These are phyloP conservation scores for Blastobotrys ciferrii DNA, from an alignment of 1,139 yeast species.

Conservation along the genomic window DNA sequence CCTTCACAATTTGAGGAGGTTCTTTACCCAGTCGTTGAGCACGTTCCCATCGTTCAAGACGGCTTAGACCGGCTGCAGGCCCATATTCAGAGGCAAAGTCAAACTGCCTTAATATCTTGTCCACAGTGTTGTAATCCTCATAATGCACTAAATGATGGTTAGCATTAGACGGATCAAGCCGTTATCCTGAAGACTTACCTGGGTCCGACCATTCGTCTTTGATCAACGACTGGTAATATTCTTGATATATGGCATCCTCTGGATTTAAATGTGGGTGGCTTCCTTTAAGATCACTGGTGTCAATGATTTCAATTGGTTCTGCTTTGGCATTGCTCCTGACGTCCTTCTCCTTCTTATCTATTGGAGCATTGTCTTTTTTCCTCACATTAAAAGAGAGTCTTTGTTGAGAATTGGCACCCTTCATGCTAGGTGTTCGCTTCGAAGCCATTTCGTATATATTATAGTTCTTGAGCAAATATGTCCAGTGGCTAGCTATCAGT, in stretches of 20 bases:
- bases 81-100: slow-evolving; percentile 39
- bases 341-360: neutral
- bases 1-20: slow-evolving; percentile 38
- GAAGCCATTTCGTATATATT: neutral
- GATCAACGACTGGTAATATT: neutral
- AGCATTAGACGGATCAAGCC: neutral
- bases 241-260: neutral
- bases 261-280: neutral
- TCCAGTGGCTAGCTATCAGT: neutral
- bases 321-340: neutral
- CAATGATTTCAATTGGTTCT: slow-evolving; percentile 1
- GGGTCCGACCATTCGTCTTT: neutral
- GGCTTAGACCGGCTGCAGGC: slow-evolving; percentile 39
- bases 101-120: slow-evolving; percentile 36
- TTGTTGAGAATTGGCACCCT: neutral
- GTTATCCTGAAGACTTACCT: neutral
- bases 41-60: slow-evolving; percentile 71
- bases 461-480: neutral
- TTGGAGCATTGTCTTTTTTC: neutral
- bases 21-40: slow-evolving; percentile 74
- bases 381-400: neutral
- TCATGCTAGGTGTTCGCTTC: neutral
- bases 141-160: slow-evolving; percentile 29
- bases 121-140: slow-evolving; percentile 30
- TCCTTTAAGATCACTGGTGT: neutral